Conservation (phyloP, 345 rosid genomes). For the Eucalyptus sp. region DNA sequence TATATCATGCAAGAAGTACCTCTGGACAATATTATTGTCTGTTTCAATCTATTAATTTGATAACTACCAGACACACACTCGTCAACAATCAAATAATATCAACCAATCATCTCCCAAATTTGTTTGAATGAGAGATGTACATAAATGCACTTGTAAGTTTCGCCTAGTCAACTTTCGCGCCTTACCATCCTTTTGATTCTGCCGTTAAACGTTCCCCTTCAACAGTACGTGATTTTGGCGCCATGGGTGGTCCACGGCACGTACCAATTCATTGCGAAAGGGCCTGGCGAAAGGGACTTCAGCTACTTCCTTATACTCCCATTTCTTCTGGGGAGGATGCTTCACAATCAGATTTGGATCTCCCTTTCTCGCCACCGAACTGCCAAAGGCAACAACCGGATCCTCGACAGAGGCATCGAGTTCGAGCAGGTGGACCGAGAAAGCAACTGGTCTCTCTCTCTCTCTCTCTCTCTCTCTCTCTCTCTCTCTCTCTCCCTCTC, state of each 20-base stretch:
- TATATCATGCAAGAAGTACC: background rate
- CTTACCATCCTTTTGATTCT: background rate
- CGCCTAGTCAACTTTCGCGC: background rate
- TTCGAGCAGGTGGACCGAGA: slow-evolving; percentile 60
- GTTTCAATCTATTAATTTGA: background rate
- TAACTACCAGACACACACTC: background rate
- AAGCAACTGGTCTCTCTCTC: slow-evolving; percentile 24
- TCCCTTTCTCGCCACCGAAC: slow-evolving; percentile 28
- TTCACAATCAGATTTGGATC: slow-evolving; percentile 52
- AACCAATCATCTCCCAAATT: background rate
- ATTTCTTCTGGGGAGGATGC: slow-evolving; percentile 10
- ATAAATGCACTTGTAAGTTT: background rate
- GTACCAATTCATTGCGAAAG: slow-evolving; percentile 2
- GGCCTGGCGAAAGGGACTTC: slow-evolving; percentile 16
- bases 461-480: background rate
- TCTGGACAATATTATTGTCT: background rate
- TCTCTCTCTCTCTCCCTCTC: too few relatives aligned
- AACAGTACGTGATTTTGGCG: slow-evolving; percentile 30
- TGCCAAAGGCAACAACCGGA: slow-evolving; percentile 33
- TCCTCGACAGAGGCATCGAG: slow-evolving; percentile 42
- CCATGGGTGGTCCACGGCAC: slow-evolving; percentile 35
- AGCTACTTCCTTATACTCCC: slow-evolving; percentile 15
- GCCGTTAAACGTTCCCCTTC: background rate
- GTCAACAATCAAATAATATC: background rate
- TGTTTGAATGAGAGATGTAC: background rate